Evolutionary conservation across 306 rosid species (phyloP).

Genomic region (Benincasa hispida): DNA sequence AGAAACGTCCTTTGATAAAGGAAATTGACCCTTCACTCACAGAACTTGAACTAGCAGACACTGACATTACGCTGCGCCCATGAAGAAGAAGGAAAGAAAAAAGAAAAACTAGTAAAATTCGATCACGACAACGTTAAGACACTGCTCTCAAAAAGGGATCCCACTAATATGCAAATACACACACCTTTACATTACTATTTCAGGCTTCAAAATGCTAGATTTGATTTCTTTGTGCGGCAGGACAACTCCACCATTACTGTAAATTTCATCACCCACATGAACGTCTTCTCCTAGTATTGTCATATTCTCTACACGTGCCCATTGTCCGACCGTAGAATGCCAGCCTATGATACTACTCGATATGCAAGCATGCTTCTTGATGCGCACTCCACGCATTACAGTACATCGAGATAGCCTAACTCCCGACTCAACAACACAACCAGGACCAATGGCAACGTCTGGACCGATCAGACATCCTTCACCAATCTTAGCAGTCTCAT

Average conservation of each 20-base stretch:
- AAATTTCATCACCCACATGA: slow-evolving; percentile 79
- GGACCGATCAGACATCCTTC: slow-evolving; percentile 99
- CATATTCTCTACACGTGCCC: slow-evolving; percentile 98
- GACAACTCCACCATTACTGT: slow-evolving; percentile 92
- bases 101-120: background rate
- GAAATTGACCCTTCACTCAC: slow-evolving; percentile 11
- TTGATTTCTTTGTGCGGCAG: slow-evolving; percentile 98
- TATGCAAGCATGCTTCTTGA: slow-evolving; percentile 81
- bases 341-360: slow-evolving; percentile 92
- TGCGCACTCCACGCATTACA: slow-evolving; percentile 78
- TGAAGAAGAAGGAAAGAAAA: background rate
- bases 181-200: slow-evolving; percentile 72
- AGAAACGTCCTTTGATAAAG: slow-evolving; percentile 6
- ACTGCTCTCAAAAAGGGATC: background rate
- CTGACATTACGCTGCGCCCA: background rate
- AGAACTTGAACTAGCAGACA: slow-evolving; percentile 13
- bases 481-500: slow-evolving; percentile 74
- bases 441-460: slow-evolving; percentile 95
- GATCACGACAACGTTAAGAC: background rate
- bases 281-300: slow-evolving; percentile 97
- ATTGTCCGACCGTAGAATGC: slow-evolving; percentile 95
- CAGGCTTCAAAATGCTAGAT: slow-evolving; percentile 90
- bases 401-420: slow-evolving; percentile 94
- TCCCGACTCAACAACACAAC: slow-evolving; percentile 77
- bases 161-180: slow-evolving; percentile 5